Base-by-base conservation (phyloP, 768 basidiomycete genomes). In the Rhizopogon sp. region DNA sequence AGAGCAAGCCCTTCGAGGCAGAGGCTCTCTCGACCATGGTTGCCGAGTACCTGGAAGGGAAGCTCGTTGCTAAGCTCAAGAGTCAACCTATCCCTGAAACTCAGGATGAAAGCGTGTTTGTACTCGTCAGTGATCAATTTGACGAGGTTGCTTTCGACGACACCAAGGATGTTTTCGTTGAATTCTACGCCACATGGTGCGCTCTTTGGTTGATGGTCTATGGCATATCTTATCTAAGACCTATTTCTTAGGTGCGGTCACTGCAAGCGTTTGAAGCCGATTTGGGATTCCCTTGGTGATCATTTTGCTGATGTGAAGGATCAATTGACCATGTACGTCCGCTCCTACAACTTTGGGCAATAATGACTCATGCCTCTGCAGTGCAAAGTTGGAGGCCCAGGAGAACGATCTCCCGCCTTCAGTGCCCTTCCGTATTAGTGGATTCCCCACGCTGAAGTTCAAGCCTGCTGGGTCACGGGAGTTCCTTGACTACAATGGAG, bases 391-490 rank as follows among this genome's bases (percentile, higher is more conserved):
- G 76, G 97, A 99, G 61, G 92, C 93, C 2, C 87, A 87, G 56
- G 94, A 97, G 73, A 99, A 99, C 70, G 97, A 99, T 69, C 79
- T 99, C 14, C 96, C 97, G 45, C 77, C 86, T 17, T 82, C 82
- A n/a, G 83, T 87, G 56, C 83, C 87, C 33, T 98, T 99, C 91
- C 83, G 86, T 52, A 73, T 98, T 56, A 64, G 76, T 53, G 91
- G 93, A 40, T 94, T 93, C 88, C 96, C 97, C 7, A 98, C 97
- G 5, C 68, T 98, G 66, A 98, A 98, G 70, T 96, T 99, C 81
- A 95, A 94, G 76, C 80, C 85, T 5, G 96, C 97, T 13, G 96
- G 96, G 44, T 74, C 82, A 20, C 76, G 78, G 53, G 86, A 92
- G 50, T 99, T 95, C 76, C 74, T 95, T 52, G 93, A 97, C 69